These are phyloP conservation scores for Phytophthora boehmeriae DNA, from an alignment of 352 stramenopile genomes.

Conservation along the genomic window DNA sequence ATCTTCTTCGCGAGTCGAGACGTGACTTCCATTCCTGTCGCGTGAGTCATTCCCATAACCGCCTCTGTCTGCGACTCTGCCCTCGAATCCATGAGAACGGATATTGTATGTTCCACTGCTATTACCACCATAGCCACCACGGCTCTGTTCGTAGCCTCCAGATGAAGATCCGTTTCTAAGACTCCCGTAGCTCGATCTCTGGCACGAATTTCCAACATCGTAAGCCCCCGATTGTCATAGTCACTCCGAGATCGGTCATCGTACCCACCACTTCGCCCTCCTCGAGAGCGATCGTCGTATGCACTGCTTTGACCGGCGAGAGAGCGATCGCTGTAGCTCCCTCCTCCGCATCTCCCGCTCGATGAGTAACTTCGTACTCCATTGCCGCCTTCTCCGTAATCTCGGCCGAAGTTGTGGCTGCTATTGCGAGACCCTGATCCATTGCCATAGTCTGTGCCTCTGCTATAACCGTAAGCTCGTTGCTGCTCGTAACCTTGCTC, in stretches of 20 bases:
- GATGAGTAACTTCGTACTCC: neutral
- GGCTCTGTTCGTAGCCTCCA: constrained; percentile 21
- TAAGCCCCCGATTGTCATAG: constrained; percentile 13
- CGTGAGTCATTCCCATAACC: constrained; percentile 26
- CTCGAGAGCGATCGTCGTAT: neutral
- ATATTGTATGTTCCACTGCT: constrained; percentile 21
- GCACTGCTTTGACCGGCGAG: constrained; percentile 7
- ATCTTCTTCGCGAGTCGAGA: constrained; percentile 4
- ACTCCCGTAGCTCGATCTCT: neutral
- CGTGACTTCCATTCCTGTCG: constrained; percentile 3
- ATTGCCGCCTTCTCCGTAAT: constrained; percentile 6
- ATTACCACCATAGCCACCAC: constrained; percentile 26
- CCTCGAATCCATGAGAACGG: constrained; percentile 11
- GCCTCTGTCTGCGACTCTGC: neutral
- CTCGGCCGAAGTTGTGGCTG: constrained; percentile 11
- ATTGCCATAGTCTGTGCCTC: constrained; percentile 1
- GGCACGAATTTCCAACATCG: neutral
- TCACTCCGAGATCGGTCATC: constrained; percentile 5
- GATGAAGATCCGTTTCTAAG: constrained; percentile 10
- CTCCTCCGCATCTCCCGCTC: neutral
- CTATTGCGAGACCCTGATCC: neutral
- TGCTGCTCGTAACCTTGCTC: neutral
- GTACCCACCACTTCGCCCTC: neutral
- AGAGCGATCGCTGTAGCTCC: constrained; percentile 17
- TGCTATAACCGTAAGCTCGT: constrained; percentile 1